phyloP scores from a whole-genome alignment of 768 basidiomycete genomes.

The Lactarius psammicola region DNA sequence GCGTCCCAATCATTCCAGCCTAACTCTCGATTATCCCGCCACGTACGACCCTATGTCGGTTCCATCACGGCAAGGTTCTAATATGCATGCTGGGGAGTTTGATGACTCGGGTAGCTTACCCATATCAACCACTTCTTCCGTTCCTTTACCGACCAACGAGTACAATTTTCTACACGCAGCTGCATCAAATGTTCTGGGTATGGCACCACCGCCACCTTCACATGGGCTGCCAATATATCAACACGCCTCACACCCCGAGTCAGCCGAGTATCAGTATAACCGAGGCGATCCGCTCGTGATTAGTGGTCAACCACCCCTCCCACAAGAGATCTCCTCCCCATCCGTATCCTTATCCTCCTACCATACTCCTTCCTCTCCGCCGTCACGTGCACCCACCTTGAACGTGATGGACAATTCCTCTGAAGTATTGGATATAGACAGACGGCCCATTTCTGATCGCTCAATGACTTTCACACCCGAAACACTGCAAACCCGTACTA shows the following conservation, averaged over 20 bases:
- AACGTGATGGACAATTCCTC: conserved; percentile 27
- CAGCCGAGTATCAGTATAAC: conserved; percentile 20
- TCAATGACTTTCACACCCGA: conserved; percentile 58
- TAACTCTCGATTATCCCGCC: conserved; percentile 12
- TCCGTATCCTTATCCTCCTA: conserved; percentile 8
- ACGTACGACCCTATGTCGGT: conserved; percentile 11
- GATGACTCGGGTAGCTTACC: conserved; percentile 1
- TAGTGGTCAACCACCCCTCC: conserved; percentile 27
- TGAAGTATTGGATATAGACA: conserved; percentile 52
- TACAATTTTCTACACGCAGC: conserved; percentile 67
- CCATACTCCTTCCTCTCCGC: conserved; percentile 3
- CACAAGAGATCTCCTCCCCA: conserved; percentile 5
- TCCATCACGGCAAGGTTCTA: conserved; percentile 5
- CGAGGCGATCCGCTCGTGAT: conserved; percentile 5
- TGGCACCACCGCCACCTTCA: conserved; percentile 64
- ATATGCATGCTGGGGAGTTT: conserved; percentile 9
- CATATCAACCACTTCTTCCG: conserved; percentile 25
- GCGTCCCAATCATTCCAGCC: neutral
- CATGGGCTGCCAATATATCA: conserved; percentile 19
- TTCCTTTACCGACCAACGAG: conserved; percentile 35
- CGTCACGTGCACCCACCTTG: conserved; percentile 28
- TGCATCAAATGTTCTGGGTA: conserved; percentile 77
- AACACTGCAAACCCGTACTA: conserved; percentile 57
- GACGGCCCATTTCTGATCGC: conserved; percentile 55
- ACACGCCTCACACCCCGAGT: conserved; percentile 23